phyloP scores from a whole-genome alignment of 805 yeast species.

The Wickerhamomyces subpelliculosus region DNA sequence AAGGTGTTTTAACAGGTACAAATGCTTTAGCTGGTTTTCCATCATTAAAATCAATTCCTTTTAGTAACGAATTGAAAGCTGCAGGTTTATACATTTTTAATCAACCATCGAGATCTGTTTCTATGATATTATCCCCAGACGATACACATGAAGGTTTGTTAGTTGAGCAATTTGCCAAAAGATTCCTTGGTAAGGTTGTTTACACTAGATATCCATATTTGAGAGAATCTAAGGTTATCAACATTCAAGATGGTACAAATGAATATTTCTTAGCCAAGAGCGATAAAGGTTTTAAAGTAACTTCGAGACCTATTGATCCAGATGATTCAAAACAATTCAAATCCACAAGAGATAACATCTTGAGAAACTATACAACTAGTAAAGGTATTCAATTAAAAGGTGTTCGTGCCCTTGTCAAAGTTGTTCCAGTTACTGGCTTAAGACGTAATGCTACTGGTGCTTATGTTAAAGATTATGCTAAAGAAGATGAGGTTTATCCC shows the following conservation, averaged over 20 bases:
- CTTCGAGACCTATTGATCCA: conserved; percentile 34
- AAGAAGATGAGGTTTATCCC: conserved; percentile 55
- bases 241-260: conserved; percentile 48
- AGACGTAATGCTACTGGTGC: conserved; percentile 68
- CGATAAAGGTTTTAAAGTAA: conserved; percentile 25
- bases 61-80: conserved; percentile 41
- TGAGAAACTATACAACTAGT: conserved; percentile 36
- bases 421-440: conserved; percentile 73
- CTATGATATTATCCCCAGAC: conserved; percentile 61
- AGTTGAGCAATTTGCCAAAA: conserved; percentile 57
- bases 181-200: conserved; percentile 53
- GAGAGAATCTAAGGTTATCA: conserved; percentile 66
- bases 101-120: conserved; percentile 76
- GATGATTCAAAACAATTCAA: conserved; percentile 43
- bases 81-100: conserved; percentile 76
- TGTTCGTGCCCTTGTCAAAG: conserved; percentile 56
- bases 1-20: conserved; percentile 64
- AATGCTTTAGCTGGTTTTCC: conserved; percentile 88
- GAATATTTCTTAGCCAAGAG: conserved; percentile 32
- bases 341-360: conserved; percentile 32
- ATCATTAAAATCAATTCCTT: conserved; percentile 64
- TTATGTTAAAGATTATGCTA: conserved; percentile 61
- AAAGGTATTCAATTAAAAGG: conserved; percentile 58
- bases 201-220: conserved; percentile 90
- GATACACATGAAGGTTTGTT: conserved; percentile 49